Evolutionary conservation across 192 early-diverging fungal species (phyloP), one percentile per base, ranked within the genome.

Genomic region (Rhizophagus sp.): DNA sequence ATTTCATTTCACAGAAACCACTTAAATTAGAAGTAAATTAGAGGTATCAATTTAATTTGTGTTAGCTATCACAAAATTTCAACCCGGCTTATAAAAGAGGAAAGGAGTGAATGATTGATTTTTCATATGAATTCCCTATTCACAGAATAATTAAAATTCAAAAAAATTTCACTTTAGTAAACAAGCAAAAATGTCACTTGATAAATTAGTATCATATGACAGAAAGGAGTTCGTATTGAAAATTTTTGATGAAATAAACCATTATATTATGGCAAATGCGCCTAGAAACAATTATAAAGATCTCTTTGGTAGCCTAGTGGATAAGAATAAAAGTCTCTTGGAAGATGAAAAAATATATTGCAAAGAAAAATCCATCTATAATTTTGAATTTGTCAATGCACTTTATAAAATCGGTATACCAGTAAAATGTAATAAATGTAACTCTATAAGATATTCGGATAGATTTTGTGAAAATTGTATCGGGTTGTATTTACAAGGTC

Each of bases 391-490:
- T 9, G 3, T 33, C 13, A 66, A 66, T 34, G 64, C 13, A 34
- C 4, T 66, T 33, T 13, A 66, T 66, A 66, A 66, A 66, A 33
- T 5, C 1, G 64, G 64, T 66, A 27, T 11, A 10, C 64, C 64
- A 27, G 5, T 66, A 2, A 13, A 0, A 66, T 74, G 52, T 61
- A 49, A 30, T 0, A 57, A 49, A 1, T 74, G 72, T 33, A 74
- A 74, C 6, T 61, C 36, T 0, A 13, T 33, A 3, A 39, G 24
- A 30, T 74, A 74, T 61, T 74, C 72, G 7, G n/a, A 1, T 3
- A 74, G 36, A 17, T 74, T 61, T 33, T 74, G 72, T 74, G 72
- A 74, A 24, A 25, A 10, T 61, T 74, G 72, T 17, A 74, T 74
- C 17, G 25, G 9, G 8, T 11, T 30, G 10, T 24, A 49, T 1